phyloP scores from a whole-genome alignment of 352 stramenopile species.

The Globisporangium mamillatum region DNA sequence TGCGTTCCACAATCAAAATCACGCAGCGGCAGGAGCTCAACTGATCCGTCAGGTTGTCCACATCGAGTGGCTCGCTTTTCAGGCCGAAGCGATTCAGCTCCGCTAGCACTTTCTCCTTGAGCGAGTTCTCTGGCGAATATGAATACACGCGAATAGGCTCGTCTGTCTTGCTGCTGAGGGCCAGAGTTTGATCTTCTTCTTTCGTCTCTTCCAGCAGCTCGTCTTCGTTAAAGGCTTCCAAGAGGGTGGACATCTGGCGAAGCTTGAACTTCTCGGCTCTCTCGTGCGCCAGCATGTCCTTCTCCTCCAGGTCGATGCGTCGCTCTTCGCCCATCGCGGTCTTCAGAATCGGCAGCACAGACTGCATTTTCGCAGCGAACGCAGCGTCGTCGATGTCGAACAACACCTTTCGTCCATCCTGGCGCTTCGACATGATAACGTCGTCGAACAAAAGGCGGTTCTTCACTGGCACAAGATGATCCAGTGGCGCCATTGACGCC shows the following conservation, averaged over 20 bases:
- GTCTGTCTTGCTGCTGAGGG: not conserved
- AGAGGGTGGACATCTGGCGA: conserved; percentile 24
- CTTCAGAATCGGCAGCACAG: conserved; percentile 44
- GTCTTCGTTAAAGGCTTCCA: conserved; percentile 18
- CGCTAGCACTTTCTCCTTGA: conserved; percentile 10
- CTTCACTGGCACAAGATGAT: conserved; percentile 41
- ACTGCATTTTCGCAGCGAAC: conserved; percentile 43
- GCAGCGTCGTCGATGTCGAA: conserved; percentile 52
- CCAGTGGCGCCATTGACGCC: conserved; percentile 27
- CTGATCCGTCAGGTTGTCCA: conserved; percentile 11
- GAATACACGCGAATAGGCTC: conserved; percentile 17
- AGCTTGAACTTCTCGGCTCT: conserved; percentile 16
- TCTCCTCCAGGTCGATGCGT: conserved; percentile 35
- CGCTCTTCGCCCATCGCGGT: conserved; percentile 47
- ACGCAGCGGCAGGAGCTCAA: conserved; percentile 22
- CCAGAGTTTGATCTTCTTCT: not conserved
- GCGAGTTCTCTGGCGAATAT: conserved; percentile 10
- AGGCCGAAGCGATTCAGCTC: conserved; percentile 21
- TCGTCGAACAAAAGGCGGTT: conserved; percentile 52
- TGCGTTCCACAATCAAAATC: conserved; percentile 35
- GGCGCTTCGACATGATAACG: conserved; percentile 39
- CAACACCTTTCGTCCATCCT: conserved; percentile 31
- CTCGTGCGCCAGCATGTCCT: conserved; percentile 29
- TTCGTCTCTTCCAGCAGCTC: conserved; percentile 5
- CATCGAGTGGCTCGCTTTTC: conserved; percentile 11